Percentiles rank a stretch among this genome's conserved stretches.
These are phyloP conservation scores for Auricularia sp. DNA, from an alignment of 768 basidiomycete genomes.

Conservation along the genomic window DNA sequence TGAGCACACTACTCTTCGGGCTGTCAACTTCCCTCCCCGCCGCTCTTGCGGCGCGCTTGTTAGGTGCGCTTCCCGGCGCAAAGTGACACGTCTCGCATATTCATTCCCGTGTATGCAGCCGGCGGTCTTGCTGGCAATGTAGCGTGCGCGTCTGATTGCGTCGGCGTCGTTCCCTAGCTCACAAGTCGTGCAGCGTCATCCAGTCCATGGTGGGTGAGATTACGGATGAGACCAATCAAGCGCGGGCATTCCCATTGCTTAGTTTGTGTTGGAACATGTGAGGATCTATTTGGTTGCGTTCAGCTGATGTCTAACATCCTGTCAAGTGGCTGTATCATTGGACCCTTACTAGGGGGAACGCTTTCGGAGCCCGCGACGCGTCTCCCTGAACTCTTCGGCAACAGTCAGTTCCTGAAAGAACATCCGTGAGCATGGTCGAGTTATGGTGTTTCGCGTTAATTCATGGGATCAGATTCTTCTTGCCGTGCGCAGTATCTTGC, in stretches of 20 bases:
- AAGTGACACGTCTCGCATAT: neutral
- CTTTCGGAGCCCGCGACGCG: conserved; percentile 46
- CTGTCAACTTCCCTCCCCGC: conserved; percentile 40
- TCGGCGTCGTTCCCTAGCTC: neutral
- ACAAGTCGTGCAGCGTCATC: conserved; percentile 29
- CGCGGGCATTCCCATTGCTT: conserved; percentile 50
- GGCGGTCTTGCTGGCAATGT: conserved; percentile 54
- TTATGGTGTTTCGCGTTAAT: neutral
- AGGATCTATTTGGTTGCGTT: neutral
- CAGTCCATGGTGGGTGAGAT: conserved; percentile 56
- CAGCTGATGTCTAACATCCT: neutral
- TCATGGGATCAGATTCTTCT: neutral
- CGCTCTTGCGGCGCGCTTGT: conserved; percentile 39
- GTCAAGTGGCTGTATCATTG: conserved; percentile 41
- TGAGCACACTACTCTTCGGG: conserved; percentile 46
- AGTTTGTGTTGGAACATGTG: conserved; percentile 42
- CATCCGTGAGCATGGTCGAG: conserved; percentile 13
- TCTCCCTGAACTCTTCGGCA: conserved; percentile 25
- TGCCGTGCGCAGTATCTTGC: conserved; percentile 44
- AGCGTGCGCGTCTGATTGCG: conserved; percentile 19
- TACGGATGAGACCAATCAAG: conserved; percentile 54
- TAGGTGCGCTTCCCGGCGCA: conserved; percentile 28
- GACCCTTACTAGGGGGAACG: conserved; percentile 40
- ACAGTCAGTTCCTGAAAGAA: neutral
- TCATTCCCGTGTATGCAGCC: conserved; percentile 24